These are phyloP conservation scores for Boletus mariae DNA, from an alignment of 1,284 basidiomycete species.

Conservation along the genomic window DNA sequence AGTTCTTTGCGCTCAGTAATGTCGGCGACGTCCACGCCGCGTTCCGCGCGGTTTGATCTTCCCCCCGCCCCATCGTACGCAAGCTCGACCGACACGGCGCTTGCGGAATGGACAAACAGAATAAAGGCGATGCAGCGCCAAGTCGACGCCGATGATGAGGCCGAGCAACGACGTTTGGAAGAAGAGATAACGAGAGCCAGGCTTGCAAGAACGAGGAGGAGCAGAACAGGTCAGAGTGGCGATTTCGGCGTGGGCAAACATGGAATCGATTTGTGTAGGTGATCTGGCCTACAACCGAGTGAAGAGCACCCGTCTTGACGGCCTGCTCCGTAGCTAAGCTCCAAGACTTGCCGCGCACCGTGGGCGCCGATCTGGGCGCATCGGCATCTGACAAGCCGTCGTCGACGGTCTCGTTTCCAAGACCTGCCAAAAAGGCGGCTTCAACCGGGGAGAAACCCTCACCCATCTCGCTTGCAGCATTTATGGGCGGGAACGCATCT, in stretches of 20 bases:
- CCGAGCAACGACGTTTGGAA: conserved; percentile 67
- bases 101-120: conserved; percentile 77
- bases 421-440: conserved; percentile 12
- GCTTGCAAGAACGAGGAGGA: conserved; percentile 60
- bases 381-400: conserved; percentile 8
- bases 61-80: conserved; percentile 31
- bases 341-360: conserved; percentile 11
- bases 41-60: conserved; percentile 37
- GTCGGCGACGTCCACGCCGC: conserved; percentile 27
- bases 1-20: conserved; percentile 12
- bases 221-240: conserved; percentile 38
- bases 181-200: conserved; percentile 73
- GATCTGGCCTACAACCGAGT: conserved; percentile 7
- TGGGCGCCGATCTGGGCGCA: conserved; percentile 7
- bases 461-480: conserved; percentile 64
- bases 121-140: conserved; percentile 76
- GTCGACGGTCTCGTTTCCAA: conserved; percentile 12
- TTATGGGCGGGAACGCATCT: conserved; percentile 68
- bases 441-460: conserved; percentile 11
- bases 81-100: conserved; percentile 47
- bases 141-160: conserved; percentile 74
- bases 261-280: conserved; percentile 33
- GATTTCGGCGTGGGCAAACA: conserved; percentile 44
- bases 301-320: conserved; percentile 5
- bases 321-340: conserved; percentile 19